Conservation (phyloP, 495 filamentous ascomycete species). For the Tuber magnatum region DNA sequence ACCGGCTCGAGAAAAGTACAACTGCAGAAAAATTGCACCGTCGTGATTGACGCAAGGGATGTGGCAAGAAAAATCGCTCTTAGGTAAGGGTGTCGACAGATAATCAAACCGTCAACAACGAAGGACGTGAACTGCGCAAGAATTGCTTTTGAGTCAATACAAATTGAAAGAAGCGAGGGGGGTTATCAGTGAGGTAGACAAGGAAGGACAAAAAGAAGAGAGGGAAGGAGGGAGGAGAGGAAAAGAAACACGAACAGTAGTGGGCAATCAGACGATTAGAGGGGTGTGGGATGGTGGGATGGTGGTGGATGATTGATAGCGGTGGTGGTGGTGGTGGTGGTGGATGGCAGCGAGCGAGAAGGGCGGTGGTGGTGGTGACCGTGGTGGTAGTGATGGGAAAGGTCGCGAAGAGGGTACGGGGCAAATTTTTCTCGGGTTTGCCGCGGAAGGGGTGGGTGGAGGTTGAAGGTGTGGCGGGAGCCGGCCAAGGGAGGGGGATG, state of each 20-base stretch:
- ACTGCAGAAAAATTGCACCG: conserved; percentile 33
- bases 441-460: conserved; percentile 46
- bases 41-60: conserved; percentile 32
- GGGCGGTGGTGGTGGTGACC: conserved; percentile 8
- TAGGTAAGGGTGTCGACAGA: conserved; percentile 41
- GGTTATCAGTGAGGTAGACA: conserved; percentile 15
- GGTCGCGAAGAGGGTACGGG: conserved; percentile 6
- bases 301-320: conserved; percentile 18
- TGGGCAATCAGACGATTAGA: conserved; percentile 14
- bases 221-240: conserved; percentile 24
- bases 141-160: conserved; percentile 20
- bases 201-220: conserved; percentile 9
- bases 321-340: conserved; percentile 30
- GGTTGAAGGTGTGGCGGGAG: conserved; percentile 38
- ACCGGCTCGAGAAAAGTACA: conserved; percentile 26
- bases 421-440: conserved; percentile 4
- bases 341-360: conserved; percentile 23
- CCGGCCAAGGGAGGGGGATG: conserved; percentile 42
- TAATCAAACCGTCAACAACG: conserved; percentile 39
- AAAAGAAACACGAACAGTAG: conserved; percentile 26
- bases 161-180: conserved; percentile 33
- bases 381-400: not conserved
- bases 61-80: conserved; percentile 38
- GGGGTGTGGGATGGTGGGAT: conserved; percentile 27
- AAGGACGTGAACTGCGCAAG: conserved; percentile 28